Percentiles rank a stretch among this genome's conserved stretches.
Conservation (phyloP, 2,329 filamentous ascomycete species). For the Annulohypoxylon truncatum region DNA sequence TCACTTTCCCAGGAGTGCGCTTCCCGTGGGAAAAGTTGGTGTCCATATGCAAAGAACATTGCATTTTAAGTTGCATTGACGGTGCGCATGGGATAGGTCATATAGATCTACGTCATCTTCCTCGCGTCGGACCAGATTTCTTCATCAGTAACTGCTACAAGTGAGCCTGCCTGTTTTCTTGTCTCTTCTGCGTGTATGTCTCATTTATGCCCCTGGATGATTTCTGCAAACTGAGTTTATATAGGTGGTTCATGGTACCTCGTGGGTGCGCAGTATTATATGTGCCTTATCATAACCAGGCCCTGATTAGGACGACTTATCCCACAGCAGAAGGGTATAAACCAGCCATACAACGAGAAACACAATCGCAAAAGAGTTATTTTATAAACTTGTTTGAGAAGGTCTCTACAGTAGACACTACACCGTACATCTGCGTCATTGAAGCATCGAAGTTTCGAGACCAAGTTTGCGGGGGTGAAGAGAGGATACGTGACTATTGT, state of each 20-base stretch:
- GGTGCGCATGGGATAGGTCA: slow-evolving; percentile 79
- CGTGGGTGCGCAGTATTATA: slow-evolving; percentile 77
- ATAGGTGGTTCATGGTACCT: slow-evolving; percentile 75
- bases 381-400: slow-evolving; percentile 74
- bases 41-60: slow-evolving; percentile 66
- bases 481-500: slow-evolving; percentile 69
- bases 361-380: slow-evolving; percentile 54
- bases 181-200: not conserved
- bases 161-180: slow-evolving; percentile 39
- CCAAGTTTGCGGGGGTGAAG: slow-evolving; percentile 72
- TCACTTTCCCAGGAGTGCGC: slow-evolving; percentile 74
- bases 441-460: slow-evolving; percentile 72
- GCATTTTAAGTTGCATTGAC: slow-evolving; percentile 74
- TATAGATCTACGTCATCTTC: slow-evolving; percentile 70
- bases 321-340: slow-evolving; percentile 77
- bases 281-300: slow-evolving; percentile 74
- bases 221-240: slow-evolving; percentile 26
- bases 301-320: slow-evolving; percentile 71
- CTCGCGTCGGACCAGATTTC: slow-evolving; percentile 73
- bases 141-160: slow-evolving; percentile 79
- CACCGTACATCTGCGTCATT: slow-evolving; percentile 71
- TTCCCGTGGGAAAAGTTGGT: slow-evolving; percentile 76
- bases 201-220: not conserved
- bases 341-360: slow-evolving; percentile 50
- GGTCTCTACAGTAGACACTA: slow-evolving; percentile 73